Base-by-base conservation (phyloP, 2,329 filamentous ascomycete species). In the Colletotrichum coccodes region DNA sequence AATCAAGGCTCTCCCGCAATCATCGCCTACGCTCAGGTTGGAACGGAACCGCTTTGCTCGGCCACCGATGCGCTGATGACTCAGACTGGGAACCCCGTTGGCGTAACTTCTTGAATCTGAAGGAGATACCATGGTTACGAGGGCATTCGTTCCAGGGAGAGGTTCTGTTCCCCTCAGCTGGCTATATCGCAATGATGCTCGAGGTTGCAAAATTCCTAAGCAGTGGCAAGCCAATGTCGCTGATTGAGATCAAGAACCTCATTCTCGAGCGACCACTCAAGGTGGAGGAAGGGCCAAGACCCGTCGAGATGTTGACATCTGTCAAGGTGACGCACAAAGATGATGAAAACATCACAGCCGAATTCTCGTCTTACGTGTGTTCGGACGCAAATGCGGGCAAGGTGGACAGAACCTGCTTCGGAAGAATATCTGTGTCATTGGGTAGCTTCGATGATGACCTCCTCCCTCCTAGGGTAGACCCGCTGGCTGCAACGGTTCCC, bases 71-170 rank as follows among this genome's bases (percentile, higher is more conserved):
- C 14, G 16, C 38, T 6, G 61, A 60, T 9, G 61, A 53, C 21
- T 49, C 32, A 9, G 49, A 56, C 4, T 42, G 40, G 16, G 36
- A 59, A 32, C 53, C 65, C 0, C 54, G 56, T 1, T 71, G 67
- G 67, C 67, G 70, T 14, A 70, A 71, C 52, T 49, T 62, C 12
- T 14, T 71, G 28, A 69, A 60, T 1, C 65, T 79, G 3, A 74
- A 76, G 12, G 77, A 82, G 42, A 60, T 81, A 18, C 79, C 85
- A 8, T 86, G 85, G 66, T 79, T 83, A 16, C 74, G 82, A 50
- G 83, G 85, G 62, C 85, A 85, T 73, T 72, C 74, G n/a, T 81
- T 85, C 73, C 79, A 83, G 63, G 83, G 78, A 71, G 76, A 82
- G 50, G 78, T 79, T 64, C 80, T 83, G 64, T 80, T 79, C 59